phyloP scores from a whole-genome alignment of 148 eudicot genomes.

The Silene uniflora region DNA sequence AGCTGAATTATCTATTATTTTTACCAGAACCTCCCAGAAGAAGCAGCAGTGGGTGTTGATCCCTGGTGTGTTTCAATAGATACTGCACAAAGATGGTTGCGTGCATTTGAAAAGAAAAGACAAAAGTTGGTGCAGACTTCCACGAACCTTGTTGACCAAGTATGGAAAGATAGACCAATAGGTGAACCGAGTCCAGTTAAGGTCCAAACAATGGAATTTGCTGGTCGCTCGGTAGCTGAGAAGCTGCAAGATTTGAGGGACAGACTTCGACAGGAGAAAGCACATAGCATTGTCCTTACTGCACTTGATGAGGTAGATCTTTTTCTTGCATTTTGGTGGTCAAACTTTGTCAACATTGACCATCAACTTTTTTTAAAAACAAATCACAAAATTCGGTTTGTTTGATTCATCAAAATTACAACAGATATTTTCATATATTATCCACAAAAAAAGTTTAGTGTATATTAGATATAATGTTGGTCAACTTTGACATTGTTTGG shows the following conservation, averaged over 20 bases:
- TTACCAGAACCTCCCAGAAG: conserved; percentile 66
- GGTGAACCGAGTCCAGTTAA: conserved; percentile 56
- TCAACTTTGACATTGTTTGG: not conserved
- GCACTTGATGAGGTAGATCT: conserved; percentile 74
- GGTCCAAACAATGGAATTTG: conserved; percentile 65
- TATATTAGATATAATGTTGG: not conserved
- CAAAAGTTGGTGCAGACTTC: conserved; percentile 72
- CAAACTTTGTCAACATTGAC: not conserved
- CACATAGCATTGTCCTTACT: conserved; percentile 62
- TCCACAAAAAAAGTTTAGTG: not conserved
- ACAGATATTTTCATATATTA: not conserved
- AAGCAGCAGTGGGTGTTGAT: conserved; percentile 78
- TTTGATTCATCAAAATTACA: too few species aligned
- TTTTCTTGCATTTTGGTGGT: not conserved
- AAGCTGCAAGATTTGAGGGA: conserved; percentile 73
- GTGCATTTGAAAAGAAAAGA: conserved; percentile 62
- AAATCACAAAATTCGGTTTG: not conserved
- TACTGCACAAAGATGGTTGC: conserved; percentile 94
- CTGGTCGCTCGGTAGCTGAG: conserved; percentile 80
- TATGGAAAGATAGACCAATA: conserved; percentile 76
- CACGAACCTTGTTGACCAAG: conserved; percentile 75
- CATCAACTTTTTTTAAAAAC: too few species aligned
- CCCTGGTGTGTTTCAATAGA: conserved; percentile 92
- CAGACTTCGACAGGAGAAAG: conserved; percentile 58
- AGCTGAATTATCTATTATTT: conserved; percentile 21